Percentiles rank a stretch among this genome's conserved stretches.
These are phyloP conservation scores for Candida coquimbonensis DNA, from an alignment of 805 yeast genomes.

Conservation along the genomic window DNA sequence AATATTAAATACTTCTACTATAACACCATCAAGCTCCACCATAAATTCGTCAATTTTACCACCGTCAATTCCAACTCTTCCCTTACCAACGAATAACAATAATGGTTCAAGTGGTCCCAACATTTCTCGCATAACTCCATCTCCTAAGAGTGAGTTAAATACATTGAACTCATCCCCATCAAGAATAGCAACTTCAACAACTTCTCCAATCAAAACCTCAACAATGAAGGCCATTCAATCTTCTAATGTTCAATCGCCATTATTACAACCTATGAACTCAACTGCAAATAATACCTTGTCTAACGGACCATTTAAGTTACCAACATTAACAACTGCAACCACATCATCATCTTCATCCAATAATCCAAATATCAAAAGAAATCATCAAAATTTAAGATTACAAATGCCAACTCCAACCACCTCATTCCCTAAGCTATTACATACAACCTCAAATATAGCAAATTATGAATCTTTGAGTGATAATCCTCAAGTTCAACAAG, in stretches of 20 bases:
- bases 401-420: conserved; percentile 73
- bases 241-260: conserved; percentile 20
- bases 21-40: conserved; percentile 1
- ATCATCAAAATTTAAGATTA: conserved; percentile 51
- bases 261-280: conserved; percentile 27
- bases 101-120: conserved; percentile 8
- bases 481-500: conserved; percentile 1
- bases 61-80: background rate
- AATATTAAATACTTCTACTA: conserved; percentile 1
- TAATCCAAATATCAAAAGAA: conserved; percentile 24
- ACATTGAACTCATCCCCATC: background rate
- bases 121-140: conserved; percentile 34
- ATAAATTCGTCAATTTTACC: background rate
- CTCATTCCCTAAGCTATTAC: conserved; percentile 20
- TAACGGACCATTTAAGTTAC: background rate
- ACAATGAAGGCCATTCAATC: conserved; percentile 30
- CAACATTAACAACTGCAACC: background rate
- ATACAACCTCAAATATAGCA: conserved; percentile 29
- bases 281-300: background rate
- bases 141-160: conserved; percentile 32
- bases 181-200: background rate
- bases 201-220: conserved; percentile 24
- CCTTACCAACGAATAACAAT: background rate
- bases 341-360: background rate
- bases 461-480: conserved; percentile 7